Percentiles rank a stretch among this genome's conserved stretches.
Evolutionary conservation across 495 filamentous ascomycete genomes (phyloP).

Genomic region (Hypoxylon lienhwacheense): DNA sequence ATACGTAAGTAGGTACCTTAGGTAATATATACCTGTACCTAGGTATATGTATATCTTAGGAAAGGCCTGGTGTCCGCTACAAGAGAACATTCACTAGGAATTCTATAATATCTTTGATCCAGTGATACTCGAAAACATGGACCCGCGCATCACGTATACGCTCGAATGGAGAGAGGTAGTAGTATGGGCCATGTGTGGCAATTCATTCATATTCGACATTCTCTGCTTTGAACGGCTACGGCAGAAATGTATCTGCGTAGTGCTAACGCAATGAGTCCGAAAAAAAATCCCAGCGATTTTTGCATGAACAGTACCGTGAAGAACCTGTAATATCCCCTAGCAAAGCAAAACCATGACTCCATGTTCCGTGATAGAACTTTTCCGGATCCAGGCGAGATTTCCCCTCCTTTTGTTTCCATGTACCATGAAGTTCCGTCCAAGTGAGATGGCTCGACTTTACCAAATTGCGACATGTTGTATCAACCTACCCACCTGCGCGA

Average conservation of each 20-base stretch:
- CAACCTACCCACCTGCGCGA: constrained; percentile 7
- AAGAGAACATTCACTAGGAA: too few species aligned
- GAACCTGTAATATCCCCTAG: constrained; percentile 21
- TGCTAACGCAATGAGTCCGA: constrained; percentile 10
- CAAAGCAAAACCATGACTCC: constrained; percentile 35
- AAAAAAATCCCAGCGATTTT: constrained; percentile 11
- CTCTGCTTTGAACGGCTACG: background rate
- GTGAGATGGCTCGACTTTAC: constrained; percentile 26
- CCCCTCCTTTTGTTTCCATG: constrained; percentile 16
- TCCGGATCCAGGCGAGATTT: constrained; percentile 21
- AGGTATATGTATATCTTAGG: too few species aligned
- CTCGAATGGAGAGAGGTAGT: too few species aligned
- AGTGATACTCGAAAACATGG: too few species aligned
- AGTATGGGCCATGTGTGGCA: background rate
- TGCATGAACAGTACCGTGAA: constrained; percentile 12
- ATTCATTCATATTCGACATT: constrained; percentile 21
- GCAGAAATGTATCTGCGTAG: constrained; percentile 8
- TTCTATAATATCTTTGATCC: too few species aligned
- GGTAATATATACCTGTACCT: too few species aligned
- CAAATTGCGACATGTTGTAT: constrained; percentile 17
- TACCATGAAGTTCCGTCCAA: constrained; percentile 17
- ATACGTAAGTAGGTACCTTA: too few species aligned
- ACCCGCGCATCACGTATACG: too few species aligned
- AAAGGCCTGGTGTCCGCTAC: too few species aligned
- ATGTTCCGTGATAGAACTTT: constrained; percentile 19